Percentiles rank a stretch among this genome's conserved stretches.
Conservation (phyloP, 768 basidiomycete species). For the Vararia minispora region DNA sequence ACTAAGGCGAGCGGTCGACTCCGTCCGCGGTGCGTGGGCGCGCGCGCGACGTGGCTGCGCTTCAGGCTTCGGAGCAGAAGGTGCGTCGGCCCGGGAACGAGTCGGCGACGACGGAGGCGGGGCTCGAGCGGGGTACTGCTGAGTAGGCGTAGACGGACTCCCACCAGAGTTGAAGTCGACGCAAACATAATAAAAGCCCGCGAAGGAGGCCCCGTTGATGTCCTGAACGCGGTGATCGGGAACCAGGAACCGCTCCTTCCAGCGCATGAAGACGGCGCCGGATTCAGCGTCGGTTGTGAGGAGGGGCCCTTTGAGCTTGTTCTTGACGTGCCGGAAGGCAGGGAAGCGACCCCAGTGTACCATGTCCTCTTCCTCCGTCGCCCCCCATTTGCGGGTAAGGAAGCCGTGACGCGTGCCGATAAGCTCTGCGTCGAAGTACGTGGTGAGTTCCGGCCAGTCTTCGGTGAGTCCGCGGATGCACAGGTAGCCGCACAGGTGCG, state of each 20-base stretch:
- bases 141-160: too few relatives aligned
- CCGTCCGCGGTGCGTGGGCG: constrained; percentile 20
- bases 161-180: constrained; percentile 79
- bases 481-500: constrained; percentile 84
- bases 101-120: too few relatives aligned
- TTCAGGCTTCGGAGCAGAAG: constrained; percentile 17
- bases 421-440: constrained; percentile 94
- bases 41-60: constrained; percentile 9
- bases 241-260: constrained; percentile 96
- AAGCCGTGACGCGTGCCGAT: constrained; percentile 89
- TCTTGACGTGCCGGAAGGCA: constrained; percentile 72
- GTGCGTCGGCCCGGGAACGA: neutral
- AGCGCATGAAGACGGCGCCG: constrained; percentile 87
- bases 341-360: constrained; percentile 94
- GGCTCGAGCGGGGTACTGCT: too few relatives aligned
- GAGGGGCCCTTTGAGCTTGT: constrained; percentile 68
- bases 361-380: constrained; percentile 84
- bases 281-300: constrained; percentile 73
- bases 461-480: constrained; percentile 88
- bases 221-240: constrained; percentile 89
- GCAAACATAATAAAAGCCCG: constrained; percentile 92
- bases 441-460: constrained; percentile 92
- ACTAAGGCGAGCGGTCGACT: constrained; percentile 20
- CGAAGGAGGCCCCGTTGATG: constrained; percentile 87
- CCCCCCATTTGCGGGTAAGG: constrained; percentile 83